Evolutionary conservation across 176 grass and related monocot genomes (phyloP).

Genomic region (Paspalum vaginatum): DNA sequence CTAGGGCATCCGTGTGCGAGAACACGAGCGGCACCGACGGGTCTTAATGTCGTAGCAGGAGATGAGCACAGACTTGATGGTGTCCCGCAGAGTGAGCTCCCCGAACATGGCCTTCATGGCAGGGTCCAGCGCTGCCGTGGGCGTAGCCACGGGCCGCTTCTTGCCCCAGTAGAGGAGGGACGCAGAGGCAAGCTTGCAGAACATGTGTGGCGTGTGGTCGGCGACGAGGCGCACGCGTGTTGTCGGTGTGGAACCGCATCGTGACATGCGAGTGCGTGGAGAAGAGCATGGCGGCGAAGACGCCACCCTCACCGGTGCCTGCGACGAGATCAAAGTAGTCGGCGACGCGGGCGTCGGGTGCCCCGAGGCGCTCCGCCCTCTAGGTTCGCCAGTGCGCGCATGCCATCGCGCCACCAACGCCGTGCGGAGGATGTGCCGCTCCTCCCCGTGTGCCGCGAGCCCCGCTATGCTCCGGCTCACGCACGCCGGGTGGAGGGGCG

Average conservation of each 20-base stretch:
- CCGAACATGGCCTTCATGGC: constrained; percentile 80
- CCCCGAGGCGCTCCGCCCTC: constrained; percentile 70
- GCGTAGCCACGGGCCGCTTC: constrained; percentile 50
- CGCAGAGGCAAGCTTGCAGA: constrained; percentile 36
- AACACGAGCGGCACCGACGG: constrained; percentile 81
- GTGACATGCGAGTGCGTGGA: constrained; percentile 63
- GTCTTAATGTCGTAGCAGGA: constrained; percentile 86
- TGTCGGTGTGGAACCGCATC: constrained; percentile 76
- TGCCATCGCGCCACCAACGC: constrained; percentile 72
- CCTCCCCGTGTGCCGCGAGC: no score
- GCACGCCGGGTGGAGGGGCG: no score
- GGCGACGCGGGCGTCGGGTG: constrained; percentile 69
- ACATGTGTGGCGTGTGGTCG: constrained; percentile 64
- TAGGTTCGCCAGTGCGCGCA: constrained; percentile 69
- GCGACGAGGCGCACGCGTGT: constrained; percentile 85
- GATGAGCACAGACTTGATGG: constrained; percentile 88
- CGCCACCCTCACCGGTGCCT: constrained; percentile 75
- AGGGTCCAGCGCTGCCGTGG: constrained; percentile 64
- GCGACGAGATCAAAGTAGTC: constrained; percentile 96
- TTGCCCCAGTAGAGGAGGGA: constrained; percentile 48
- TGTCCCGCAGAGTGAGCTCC: constrained; percentile 84
- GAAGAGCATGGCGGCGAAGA: constrained; percentile 94
- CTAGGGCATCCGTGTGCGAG: constrained; percentile 89
- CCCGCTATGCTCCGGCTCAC: no score
- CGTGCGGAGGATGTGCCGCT: no score